phyloP scores from a whole-genome alignment of 73 alveolate species.

The Symbiodinium pilosum region DNA sequence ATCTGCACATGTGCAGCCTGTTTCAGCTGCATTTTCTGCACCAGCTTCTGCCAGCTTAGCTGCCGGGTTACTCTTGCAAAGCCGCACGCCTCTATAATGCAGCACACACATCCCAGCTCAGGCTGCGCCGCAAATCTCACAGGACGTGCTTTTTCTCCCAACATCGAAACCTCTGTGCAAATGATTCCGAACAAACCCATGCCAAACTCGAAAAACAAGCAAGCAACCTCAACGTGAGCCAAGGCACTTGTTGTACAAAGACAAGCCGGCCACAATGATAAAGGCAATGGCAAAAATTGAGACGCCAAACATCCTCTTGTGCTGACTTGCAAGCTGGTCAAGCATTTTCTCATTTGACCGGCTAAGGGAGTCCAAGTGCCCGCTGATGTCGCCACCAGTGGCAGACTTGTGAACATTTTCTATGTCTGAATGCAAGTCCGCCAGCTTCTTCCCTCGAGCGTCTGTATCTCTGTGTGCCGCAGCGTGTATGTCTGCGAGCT shows the following conservation, averaged over 20 bases:
- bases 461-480: constrained; percentile 81
- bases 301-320: constrained; percentile 91
- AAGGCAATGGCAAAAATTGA: constrained; percentile 87
- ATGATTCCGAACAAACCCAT: not conserved
- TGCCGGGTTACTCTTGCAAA: not conserved
- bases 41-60: not conserved
- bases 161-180: constrained; percentile 85
- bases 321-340: constrained; percentile 79
- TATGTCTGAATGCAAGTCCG: constrained; percentile 68
- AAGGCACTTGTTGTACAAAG: constrained; percentile 77
- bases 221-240: not conserved
- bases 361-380: constrained; percentile 70
- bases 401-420: constrained; percentile 83
- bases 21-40: not conserved
- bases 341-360: constrained; percentile 80
- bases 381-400: constrained; percentile 79
- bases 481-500: constrained; percentile 87
- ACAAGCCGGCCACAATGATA: constrained; percentile 74
- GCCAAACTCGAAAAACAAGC: too few species aligned
- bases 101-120: not conserved
- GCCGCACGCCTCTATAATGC: not conserved
- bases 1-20: not conserved
- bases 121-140: constrained; percentile 18
- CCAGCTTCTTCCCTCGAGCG: constrained; percentile 74
- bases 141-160: constrained; percentile 92